phyloP scores from a whole-genome alignment of 129 eudicot species.

The Oenanthe sinensis region DNA sequence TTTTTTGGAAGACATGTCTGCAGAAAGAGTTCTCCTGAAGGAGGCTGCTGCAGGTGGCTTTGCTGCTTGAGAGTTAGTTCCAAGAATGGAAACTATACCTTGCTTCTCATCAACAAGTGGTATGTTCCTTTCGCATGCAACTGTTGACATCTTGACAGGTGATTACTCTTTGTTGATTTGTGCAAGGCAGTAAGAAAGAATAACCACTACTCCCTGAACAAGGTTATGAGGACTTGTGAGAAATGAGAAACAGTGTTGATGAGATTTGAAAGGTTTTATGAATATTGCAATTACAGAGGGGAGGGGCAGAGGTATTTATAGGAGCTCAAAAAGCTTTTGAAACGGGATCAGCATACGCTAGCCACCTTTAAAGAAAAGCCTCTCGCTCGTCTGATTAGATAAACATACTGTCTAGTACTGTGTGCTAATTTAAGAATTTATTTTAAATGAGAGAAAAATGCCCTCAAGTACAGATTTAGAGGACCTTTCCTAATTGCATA shows the following conservation, averaged over 20 bases:
- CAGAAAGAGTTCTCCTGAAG: slow-evolving; percentile 64
- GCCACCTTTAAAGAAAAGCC: background rate
- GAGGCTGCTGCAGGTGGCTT: slow-evolving; percentile 25
- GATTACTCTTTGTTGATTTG: background rate
- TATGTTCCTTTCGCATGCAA: slow-evolving; percentile 1
- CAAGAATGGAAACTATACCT: slow-evolving; percentile 66
- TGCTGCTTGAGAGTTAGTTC: slow-evolving; percentile 28
- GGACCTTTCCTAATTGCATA: too few species aligned
- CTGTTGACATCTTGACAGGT: slow-evolving; percentile 15
- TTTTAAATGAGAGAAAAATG: too few species aligned
- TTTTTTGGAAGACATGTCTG: slow-evolving; percentile 80
- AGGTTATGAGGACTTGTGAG: background rate
- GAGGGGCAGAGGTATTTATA: background rate
- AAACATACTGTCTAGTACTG: background rate
- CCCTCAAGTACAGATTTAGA: too few species aligned
- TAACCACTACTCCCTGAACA: slow-evolving; percentile 17
- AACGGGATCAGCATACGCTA: slow-evolving; percentile 1
- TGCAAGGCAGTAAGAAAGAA: background rate
- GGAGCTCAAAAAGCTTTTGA: background rate
- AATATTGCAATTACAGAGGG: background rate
- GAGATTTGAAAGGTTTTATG: background rate
- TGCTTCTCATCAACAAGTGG: slow-evolving; percentile 21
- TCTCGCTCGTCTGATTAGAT: background rate
- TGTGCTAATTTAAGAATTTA: background rate
- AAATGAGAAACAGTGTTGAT: background rate